Evolutionary conservation across 805 yeast species (phyloP), one percentile per base, ranked within the genome.

Genomic region (Jamesozyma spencerorum): DNA sequence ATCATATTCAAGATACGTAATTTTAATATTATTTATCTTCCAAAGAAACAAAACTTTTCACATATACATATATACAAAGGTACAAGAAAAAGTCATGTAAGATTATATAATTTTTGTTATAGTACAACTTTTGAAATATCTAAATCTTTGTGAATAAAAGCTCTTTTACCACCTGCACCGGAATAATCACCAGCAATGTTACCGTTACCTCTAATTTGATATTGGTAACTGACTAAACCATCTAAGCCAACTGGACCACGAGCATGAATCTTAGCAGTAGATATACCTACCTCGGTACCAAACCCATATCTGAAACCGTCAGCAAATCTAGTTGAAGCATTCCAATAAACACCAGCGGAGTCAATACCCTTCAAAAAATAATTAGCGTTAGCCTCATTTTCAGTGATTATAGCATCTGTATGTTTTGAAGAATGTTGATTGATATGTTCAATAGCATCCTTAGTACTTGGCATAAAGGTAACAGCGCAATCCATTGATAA

Each of bases 161-260:
- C 76, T 59, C 75, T 78, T 7, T 71, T 56, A 19, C 98, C 98
- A 30, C 97, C 97, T 17, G 87, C 95, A 19, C 97, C 97, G 19
- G 79, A 69, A 58, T 92, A 94, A 54, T 86, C 96, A 37, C 86
- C 80, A 2, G 84, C 97, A 42, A 90, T 70, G 60, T 92, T 98
- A 4, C 99, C 99, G 50, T 77, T 69, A 33, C 99, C 99, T 63
- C 83, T 75, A 46, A 92, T 66, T 59, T 86, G 92, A 60, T 92
- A 92, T 64, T 92, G 97, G 63, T 92, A 92, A 52, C 94, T 85
- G 59, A 90, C 94, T 49, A 92, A 71, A 1, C 99, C 99, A 58
- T 92, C 99, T 26, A 92, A 71, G 2, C 99, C 99, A 27, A 92
- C 97, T 13, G 98, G 99, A 2, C 99, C 99, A 55, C 99, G 75